Evolutionary conservation across 805 yeast species (phyloP).

Genomic region (Wickerhamiella cacticola): DNA sequence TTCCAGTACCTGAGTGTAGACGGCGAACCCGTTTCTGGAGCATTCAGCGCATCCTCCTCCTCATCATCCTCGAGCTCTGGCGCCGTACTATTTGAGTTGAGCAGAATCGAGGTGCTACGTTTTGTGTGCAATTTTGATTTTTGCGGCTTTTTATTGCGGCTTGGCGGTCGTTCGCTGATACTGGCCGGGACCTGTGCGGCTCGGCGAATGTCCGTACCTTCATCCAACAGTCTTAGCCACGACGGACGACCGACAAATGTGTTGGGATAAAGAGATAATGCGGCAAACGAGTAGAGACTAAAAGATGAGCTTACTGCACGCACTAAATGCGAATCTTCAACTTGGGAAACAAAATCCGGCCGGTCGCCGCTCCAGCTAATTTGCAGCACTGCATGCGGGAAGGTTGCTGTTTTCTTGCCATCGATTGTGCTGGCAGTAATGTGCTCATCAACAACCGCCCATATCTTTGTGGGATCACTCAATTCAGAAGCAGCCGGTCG

Average conservation of each 20-base stretch:
- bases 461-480: slow-evolving; percentile 16
- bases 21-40: slow-evolving; percentile 12
- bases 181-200: neutral
- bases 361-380: slow-evolving; percentile 34
- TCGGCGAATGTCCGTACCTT: slow-evolving; percentile 35
- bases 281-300: slow-evolving; percentile 30
- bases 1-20: slow-evolving; percentile 44
- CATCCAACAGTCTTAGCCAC: slow-evolving; percentile 32
- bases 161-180: neutral
- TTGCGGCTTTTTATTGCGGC: too few species aligned
- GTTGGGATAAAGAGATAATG: slow-evolving; percentile 27
- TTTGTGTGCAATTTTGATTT: neutral
- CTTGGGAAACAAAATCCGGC: slow-evolving; percentile 31
- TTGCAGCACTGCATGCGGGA: slow-evolving; percentile 42
- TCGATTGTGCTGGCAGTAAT: slow-evolving; percentile 14
- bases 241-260: slow-evolving; percentile 29
- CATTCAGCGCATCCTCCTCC: neutral
- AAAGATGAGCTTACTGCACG: slow-evolving; percentile 34
- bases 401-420: slow-evolving; percentile 18
- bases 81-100: slow-evolving; percentile 14
- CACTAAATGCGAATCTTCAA: slow-evolving; percentile 39
- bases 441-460: slow-evolving; percentile 31
- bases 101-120: slow-evolving; percentile 17
- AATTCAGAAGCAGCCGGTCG: slow-evolving; percentile 1
- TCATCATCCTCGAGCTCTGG: slow-evolving; percentile 5